These are phyloP conservation scores for Striga hermonthica DNA, from an alignment of 305 asterid genomes.

Conservation along the genomic window DNA sequence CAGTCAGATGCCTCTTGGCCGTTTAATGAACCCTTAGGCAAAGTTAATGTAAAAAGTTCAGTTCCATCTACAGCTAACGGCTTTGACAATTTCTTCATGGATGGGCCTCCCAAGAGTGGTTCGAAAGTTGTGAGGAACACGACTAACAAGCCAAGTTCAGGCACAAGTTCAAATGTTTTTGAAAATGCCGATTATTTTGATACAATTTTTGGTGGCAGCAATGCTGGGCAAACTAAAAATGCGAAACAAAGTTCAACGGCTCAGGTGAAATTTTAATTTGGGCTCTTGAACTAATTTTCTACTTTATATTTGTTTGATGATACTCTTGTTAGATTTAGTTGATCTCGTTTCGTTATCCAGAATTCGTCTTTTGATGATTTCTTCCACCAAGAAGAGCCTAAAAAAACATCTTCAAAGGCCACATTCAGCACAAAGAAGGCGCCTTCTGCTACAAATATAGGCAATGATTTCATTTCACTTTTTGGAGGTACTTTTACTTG, in stretches of 20 bases:
- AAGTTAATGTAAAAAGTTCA: slow-evolving; percentile 35
- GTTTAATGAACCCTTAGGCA: slow-evolving; percentile 39
- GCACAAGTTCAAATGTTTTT: slow-evolving; percentile 35
- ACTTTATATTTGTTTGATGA: slow-evolving; percentile 12
- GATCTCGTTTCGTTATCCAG: slow-evolving; percentile 41
- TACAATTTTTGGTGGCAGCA: slow-evolving; percentile 43
- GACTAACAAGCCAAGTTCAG: slow-evolving; percentile 35
- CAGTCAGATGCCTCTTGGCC: slow-evolving; percentile 50
- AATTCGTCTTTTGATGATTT: slow-evolving; percentile 49
- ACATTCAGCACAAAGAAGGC: slow-evolving; percentile 37
- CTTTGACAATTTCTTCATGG: slow-evolving; percentile 55
- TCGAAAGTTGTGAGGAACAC: slow-evolving; percentile 28
- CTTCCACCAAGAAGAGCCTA: slow-evolving; percentile 43
- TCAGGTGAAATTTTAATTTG: slow-evolving; percentile 46
- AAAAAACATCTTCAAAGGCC: slow-evolving; percentile 34
- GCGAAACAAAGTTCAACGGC: slow-evolving; percentile 39
- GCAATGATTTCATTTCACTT: slow-evolving; percentile 47
- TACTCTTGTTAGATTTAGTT: slow-evolving; percentile 22
- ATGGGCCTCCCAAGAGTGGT: slow-evolving; percentile 35
- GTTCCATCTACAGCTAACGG: slow-evolving; percentile 54
- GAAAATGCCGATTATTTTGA: slow-evolving; percentile 42
- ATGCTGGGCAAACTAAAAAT: slow-evolving; percentile 29
- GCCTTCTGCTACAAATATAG: slow-evolving; percentile 34
- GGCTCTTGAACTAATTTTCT: slow-evolving; percentile 1
- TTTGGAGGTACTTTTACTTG: slow-evolving; percentile 60